Base-by-base conservation (phyloP, 148 eudicot species). In the Vaccinium corymbosum region DNA sequence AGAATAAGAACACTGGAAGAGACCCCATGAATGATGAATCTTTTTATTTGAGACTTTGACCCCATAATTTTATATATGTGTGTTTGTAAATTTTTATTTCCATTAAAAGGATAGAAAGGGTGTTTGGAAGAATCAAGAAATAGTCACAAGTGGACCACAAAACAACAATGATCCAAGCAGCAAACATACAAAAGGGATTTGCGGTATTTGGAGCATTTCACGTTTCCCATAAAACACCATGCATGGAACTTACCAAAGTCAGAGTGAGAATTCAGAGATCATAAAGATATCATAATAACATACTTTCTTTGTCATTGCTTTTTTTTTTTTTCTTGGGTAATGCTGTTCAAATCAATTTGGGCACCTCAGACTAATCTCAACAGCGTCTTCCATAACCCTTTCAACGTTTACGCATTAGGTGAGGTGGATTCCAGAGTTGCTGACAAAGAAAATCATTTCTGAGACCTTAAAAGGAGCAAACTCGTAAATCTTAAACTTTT, bases 51-150 rank as follows among this genome's bases (percentile, higher is more conserved):
- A 35, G 38, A 2, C 71, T 10, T 66, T 66, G 71, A 66, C 64
- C 38, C 2, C 64, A 22, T 19, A 56, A 56, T 17, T 61, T n/a
- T 27, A 27, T 27, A 7, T 8, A 19, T n/a, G 1, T 61, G 68
- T n/a, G 68, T 25, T 61, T 61, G 25, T 61, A 20, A 61, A 61
- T 61, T 61, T 16, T 16, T n/a, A 68, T 0, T 64, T 5, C 73
- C 73, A 68, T 10, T 27, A 68, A 27, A 68, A 68, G 16, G 1
- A 3, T 90, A 87, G 50, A 57, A 25, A 10, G 73, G 75, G 70
- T 83, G 78, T 85, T 82, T 80, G 49, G 84, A 86, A 84, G 64
- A 50, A 62, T 62, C 70, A 62, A 62, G 35, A 61, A 66, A 6
- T 77, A 51, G 27, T 52, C 38, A 51, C 12, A 76, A 49, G 56